A percentile compares a stretch with the other conserved stretches of the same genome.
phyloP scores from a whole-genome alignment of 495 filamentous ascomycete species.

The Cercophora scortea region DNA sequence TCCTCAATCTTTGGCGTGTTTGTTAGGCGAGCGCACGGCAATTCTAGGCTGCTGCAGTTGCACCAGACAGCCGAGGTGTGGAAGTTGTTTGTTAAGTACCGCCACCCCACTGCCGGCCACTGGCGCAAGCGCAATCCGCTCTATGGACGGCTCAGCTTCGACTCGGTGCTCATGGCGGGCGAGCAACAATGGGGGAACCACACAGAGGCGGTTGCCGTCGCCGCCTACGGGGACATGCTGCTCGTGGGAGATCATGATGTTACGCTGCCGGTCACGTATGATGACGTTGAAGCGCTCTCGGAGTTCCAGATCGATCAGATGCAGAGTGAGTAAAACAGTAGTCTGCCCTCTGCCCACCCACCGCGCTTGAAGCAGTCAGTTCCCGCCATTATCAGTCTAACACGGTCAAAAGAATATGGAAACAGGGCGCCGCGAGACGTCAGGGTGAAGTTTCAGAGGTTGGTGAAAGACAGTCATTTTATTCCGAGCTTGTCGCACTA shows the following conservation, averaged over 20 bases:
- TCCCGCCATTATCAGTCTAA: neutral
- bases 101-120: constrained; percentile 60
- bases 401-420: constrained; percentile 33
- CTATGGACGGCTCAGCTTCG: constrained; percentile 54
- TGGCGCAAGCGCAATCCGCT: constrained; percentile 66
- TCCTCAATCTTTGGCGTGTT: constrained; percentile 83
- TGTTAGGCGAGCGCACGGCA: constrained; percentile 64
- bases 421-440: constrained; percentile 64
- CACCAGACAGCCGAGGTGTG: constrained; percentile 68
- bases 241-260: constrained; percentile 39
- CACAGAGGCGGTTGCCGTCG: constrained; percentile 36
- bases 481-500: constrained; percentile 72
- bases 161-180: constrained; percentile 51
- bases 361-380: neutral
- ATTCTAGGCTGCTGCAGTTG: constrained; percentile 76
- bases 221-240: constrained; percentile 53
- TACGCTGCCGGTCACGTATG: constrained; percentile 52
- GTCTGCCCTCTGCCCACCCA: neutral
- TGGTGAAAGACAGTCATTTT: constrained; percentile 57
- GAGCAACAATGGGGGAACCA: constrained; percentile 36
- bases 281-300: constrained; percentile 75
- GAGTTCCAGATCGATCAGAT: constrained; percentile 84
- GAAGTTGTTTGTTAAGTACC: constrained; percentile 70
- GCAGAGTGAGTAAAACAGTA: constrained; percentile 71
- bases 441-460: constrained; percentile 50